phyloP scores from a whole-genome alignment of 139 green algal genomes.

The Ettlia oleoabundans region DNA sequence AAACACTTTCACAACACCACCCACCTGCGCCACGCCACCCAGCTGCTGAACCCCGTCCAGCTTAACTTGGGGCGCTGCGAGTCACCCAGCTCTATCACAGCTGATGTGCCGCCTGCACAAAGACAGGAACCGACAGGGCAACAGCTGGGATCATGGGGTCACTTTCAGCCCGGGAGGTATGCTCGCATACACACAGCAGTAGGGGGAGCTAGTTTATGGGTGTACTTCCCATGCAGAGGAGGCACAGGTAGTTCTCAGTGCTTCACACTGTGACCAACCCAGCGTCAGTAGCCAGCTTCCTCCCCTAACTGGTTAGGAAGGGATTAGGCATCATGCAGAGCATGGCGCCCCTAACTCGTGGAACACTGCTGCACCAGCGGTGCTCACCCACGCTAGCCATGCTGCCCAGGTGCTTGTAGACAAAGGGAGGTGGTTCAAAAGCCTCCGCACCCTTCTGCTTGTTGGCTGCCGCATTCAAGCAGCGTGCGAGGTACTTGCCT shows the following conservation, averaged over 20 bases:
- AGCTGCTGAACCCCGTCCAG: conserved; percentile 62
- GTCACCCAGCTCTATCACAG: conserved; percentile 60
- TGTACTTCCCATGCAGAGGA: neutral
- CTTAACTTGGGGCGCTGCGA: neutral
- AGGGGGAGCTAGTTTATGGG: too few relatives aligned
- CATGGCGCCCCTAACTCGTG: too few relatives aligned
- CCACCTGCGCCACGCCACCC: conserved; percentile 80
- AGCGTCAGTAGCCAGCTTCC: neutral
- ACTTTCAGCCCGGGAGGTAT: neutral
- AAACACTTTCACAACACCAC: too few relatives aligned
- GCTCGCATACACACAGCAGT: neutral
- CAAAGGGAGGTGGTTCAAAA: neutral
- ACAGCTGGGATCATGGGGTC: neutral
- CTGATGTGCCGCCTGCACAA: conserved; percentile 41
- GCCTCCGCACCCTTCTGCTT: neutral
- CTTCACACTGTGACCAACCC: too few relatives aligned
- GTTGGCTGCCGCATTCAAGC: conserved; percentile 66
- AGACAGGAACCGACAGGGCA: neutral
- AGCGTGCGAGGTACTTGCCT: conserved; percentile 81
- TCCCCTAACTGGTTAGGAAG: neutral
- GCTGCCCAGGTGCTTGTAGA: conserved; percentile 53
- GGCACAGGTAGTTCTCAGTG: neutral
- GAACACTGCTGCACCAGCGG: too few relatives aligned
- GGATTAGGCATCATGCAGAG: neutral
- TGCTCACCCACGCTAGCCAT: conserved; percentile 70